Conservation (phyloP, 208 protist genomes). For the Acanthamoeba quina region DNA sequence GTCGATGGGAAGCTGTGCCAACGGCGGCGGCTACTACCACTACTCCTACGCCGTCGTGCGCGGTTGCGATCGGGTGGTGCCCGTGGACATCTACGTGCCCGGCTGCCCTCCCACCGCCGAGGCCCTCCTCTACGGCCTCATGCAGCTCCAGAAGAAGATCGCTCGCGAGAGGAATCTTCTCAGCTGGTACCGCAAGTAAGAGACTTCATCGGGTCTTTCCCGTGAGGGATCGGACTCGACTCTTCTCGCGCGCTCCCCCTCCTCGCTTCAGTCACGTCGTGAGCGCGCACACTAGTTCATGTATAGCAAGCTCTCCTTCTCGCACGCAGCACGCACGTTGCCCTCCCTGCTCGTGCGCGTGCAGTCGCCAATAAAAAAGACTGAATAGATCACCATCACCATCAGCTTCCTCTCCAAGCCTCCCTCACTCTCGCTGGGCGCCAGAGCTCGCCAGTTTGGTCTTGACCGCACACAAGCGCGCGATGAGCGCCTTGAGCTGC, state of each 20-base stretch:
- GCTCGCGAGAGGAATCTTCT: conserved; percentile 76
- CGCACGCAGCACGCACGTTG: background rate
- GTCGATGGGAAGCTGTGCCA: conserved; percentile 97
- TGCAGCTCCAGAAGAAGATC: conserved; percentile 91
- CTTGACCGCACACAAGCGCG: conserved; percentile 82
- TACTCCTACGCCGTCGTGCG: conserved; percentile 98
- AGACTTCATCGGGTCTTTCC: background rate
- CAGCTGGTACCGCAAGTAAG: conserved; percentile 89
- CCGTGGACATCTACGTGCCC: conserved; percentile 99
- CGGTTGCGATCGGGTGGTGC: conserved; percentile 97
- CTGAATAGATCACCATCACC: background rate
- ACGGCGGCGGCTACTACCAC: conserved; percentile 99
- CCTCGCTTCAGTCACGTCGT: background rate
- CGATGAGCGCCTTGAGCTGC: conserved; percentile 90
- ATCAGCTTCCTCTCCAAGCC: background rate
- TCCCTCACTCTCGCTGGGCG: background rate
- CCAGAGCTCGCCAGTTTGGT: background rate
- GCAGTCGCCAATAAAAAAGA: conserved; percentile 4
- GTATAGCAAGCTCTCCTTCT: conserved; percentile 10
- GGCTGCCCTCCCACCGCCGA: conserved; percentile 98
- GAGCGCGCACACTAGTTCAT: background rate
- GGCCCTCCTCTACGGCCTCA: conserved; percentile 90
- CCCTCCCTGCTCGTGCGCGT: background rate
- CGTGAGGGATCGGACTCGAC: background rate
- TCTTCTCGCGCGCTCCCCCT: background rate